These are phyloP conservation scores for Plasmodium inui DNA, from an alignment of 169 alveolate species.

Conservation along the genomic window DNA sequence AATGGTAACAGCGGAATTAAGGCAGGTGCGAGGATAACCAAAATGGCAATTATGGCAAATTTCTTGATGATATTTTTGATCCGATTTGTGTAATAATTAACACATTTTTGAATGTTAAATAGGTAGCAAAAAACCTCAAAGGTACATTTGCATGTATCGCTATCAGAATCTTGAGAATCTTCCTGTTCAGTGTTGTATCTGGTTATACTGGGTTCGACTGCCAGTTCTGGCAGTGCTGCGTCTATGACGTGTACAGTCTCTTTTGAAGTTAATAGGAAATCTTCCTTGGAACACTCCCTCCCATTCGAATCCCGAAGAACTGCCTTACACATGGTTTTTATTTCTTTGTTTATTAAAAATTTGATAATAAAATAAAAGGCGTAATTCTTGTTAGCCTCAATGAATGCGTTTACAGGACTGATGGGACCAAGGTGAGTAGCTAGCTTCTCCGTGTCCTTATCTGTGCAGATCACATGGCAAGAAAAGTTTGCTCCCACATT, in stretches of 20 bases:
- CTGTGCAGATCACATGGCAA: conserved; percentile 36
- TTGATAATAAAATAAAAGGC: conserved; percentile 58
- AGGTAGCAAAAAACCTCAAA: conserved; percentile 37
- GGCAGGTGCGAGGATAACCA: conserved; percentile 62
- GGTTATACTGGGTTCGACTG: not conserved
- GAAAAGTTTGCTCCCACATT: conserved; percentile 48
- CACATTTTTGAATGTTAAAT: conserved; percentile 35
- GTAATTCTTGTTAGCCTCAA: conserved; percentile 69
- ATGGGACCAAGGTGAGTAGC: conserved; percentile 68
- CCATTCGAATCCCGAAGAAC: conserved; percentile 52
- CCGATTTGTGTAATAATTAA: conserved; percentile 21
- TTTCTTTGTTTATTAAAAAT: conserved; percentile 52
- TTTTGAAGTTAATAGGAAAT: conserved; percentile 34
- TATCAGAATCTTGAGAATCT: not conserved
- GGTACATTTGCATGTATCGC: conserved; percentile 32
- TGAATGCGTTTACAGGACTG: conserved; percentile 35
- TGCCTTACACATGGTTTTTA: conserved; percentile 44
- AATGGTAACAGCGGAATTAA: conserved; percentile 66
- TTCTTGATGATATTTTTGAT: conserved; percentile 17
- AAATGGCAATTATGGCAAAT: conserved; percentile 34
- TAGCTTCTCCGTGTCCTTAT: conserved; percentile 17
- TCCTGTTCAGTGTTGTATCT: conserved; percentile 2
- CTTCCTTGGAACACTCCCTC: conserved; percentile 28
- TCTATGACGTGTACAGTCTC: conserved; percentile 25
- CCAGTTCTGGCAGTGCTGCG: not conserved